phyloP scores from a whole-genome alignment of 2,329 filamentous ascomycete genomes.

The Fusarium agapanthi region DNA sequence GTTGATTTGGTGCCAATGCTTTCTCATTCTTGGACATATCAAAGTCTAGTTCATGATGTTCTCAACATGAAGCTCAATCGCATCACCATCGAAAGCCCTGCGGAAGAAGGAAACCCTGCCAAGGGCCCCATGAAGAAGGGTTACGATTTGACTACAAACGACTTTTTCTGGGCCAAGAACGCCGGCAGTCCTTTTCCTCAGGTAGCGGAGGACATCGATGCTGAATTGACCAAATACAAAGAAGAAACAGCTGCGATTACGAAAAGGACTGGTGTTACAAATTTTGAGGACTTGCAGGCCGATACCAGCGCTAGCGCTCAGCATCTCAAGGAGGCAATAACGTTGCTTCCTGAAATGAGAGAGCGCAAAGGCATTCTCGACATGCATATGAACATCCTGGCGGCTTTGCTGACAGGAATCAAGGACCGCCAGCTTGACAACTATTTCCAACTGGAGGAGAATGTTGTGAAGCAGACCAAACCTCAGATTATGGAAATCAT shows the following conservation, averaged over 20 bases:
- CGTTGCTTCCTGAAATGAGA: constrained; percentile 86
- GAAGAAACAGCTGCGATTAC: constrained; percentile 95
- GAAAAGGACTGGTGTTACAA: constrained; percentile 91
- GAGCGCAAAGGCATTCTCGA: constrained; percentile 93
- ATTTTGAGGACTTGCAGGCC: constrained; percentile 90
- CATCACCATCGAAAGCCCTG: constrained; percentile 87
- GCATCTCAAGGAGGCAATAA: constrained; percentile 95
- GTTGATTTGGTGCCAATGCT: constrained; percentile 97
- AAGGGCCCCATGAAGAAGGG: constrained; percentile 84
- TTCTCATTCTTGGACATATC: constrained; percentile 87
- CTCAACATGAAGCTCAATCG: constrained; percentile 77
- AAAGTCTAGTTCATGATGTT: constrained; percentile 79
- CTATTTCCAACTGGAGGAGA: constrained; percentile 95
- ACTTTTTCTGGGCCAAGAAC: constrained; percentile 98
- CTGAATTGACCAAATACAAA: constrained; percentile 92
- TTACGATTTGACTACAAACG: constrained; percentile 88
- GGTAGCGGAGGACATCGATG: constrained; percentile 95
- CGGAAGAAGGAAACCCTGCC: constrained; percentile 78
- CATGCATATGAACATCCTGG: constrained; percentile 99
- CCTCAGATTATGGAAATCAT: constrained; percentile 87
- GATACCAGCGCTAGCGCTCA: constrained; percentile 90
- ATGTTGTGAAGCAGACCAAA: constrained; percentile 89
- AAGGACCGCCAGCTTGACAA: constrained; percentile 96
- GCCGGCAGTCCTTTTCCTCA: constrained; percentile 91
- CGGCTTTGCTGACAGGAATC: constrained; percentile 78